Evolutionary conservation across 768 basidiomycete genomes (phyloP), one percentile per base, ranked within the genome.

Genomic region (Trametes maxima): DNA sequence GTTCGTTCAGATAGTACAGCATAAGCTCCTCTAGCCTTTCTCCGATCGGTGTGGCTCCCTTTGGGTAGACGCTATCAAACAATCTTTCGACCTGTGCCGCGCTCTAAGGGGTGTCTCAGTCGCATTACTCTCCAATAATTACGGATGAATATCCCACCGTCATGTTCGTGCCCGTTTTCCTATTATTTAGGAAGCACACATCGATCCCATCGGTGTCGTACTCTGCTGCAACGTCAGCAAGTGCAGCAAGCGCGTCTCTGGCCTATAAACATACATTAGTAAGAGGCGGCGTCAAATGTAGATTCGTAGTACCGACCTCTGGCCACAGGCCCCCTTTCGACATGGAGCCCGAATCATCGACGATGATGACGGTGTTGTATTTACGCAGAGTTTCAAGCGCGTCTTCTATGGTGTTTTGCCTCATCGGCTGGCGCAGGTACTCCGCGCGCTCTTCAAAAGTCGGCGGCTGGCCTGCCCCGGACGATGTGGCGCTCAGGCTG

Each of bases 261-360:
- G 83, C 80, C 80, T 84, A 45, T 39, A 67, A 52, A 55, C n/a
- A 44, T 49, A 21, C 13, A 24, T 24, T 22, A 59, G 4, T 57
- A 11, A 68, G 56, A 13, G 46, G 36, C 35, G 24, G 24, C 60
- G 42, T 14, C 19, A 16, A 14, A 6, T 10, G 14, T 14, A 16
- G 5, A 36, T 5, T 16, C 21, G 13, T 42, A 13, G 42, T 5
- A 56, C 69, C 24, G 33, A 85, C 85, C 75, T 85, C 82, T 13
- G 62, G 50, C 87, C 87, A 88, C 12, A 74, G 73, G 1, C 51
- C 47, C 2, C 77, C 78, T 17, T 65, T 58, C 13, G 51, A 16
- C 86, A 88, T 87, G 3, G 85, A 86, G 7, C 69, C 70, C 4
- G 86, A 87, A 68, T 88, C 86, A 69, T 86, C 85, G 55, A 88